Base-by-base conservation (phyloP, 2,329 filamentous ascomycete genomes). In the Penicillium sp. region DNA sequence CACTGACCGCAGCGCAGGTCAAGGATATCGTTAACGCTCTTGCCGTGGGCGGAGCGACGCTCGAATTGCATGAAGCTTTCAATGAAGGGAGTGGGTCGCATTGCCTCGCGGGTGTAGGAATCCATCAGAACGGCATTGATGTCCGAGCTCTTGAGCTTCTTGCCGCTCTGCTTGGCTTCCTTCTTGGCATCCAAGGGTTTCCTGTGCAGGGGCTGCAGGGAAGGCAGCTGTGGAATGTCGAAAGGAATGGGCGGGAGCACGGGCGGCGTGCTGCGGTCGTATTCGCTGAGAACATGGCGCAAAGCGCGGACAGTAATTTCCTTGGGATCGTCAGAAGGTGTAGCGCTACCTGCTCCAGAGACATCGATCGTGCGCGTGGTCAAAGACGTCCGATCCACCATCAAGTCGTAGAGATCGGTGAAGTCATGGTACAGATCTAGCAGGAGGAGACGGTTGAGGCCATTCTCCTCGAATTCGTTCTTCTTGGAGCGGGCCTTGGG, bases 401-500 rank as follows among this genome's bases (percentile, higher is more conserved):
- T 77, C 55, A 96, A 79, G 67, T 97, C 92, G 73, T 97, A 97
- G 14, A 97, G 79, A 38, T 87, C 85, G 63, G 90, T 90, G 66
- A 97, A 85, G 70, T 99, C 93, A 24, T 86, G 83, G 74, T 97
- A 97, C 8, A 97, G 77, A 42, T 90, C 87, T 68, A 86, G 86
- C 40, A 97, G 79, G 5, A 96, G 90, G 43, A 91, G 75, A 22
- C 94, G 84, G 72, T 97, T 97, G 21, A 97, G 81, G 0, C 93
- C 93, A 62, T 86, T 90, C 63, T 92, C 91, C 27, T 89, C 87
- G 60, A 96, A 91, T 1, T 87, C 84, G 69, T 96, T 96, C 82
- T 95, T 96, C 81, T 95, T 96, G 64, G 87, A 93, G 65, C 84
- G 89, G 2, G 92, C 91, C 71, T 94, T 96, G 8, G 94, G 93